Evolutionary conservation across 2,329 filamentous ascomycete genomes (phyloP), one percentile per base, ranked within the genome.

Genomic region (Purpureocillium takamizusanense): DNA sequence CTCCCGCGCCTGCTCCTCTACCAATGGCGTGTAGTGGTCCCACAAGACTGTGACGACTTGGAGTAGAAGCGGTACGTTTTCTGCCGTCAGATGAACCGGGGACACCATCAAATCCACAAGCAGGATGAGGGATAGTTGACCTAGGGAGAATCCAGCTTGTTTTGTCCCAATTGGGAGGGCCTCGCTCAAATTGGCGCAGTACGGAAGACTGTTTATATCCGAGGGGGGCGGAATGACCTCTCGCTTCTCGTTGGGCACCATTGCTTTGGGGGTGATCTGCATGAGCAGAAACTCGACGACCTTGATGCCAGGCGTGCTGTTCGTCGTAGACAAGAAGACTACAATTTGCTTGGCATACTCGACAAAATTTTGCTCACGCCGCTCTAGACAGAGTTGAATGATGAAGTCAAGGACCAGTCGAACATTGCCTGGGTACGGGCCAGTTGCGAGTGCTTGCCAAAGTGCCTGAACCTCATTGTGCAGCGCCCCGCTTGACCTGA

Each of bases 261-360:
- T 97, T n/a, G 88, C 85, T 58, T 92, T 94, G 1, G 94, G 90
- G 0, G 79, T 86, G 45, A 98, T 88, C 47, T 95, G 88, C 61
- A 94, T 73, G 21, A 97, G 67, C 39, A 98, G 71, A 49, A 95
- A 95, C 47, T 98, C 92, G 10, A 98, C 82, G 3, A 98, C 89
- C 53, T 94, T 94, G 35, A 86, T 82, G 1, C 89, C 89, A 2
- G 89, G 55, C 62, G 83, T 53, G 75, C 67, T 74, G 45, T 68
- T 72, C 1, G 74, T 95, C 47, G 86, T 92, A 0, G 92, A 94
- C 5, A 98, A 61, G 57, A 95, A 97, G 1, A 98, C 94, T 13
- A 97, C 88, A 37, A 98, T 92, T 59, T 98, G 92, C 65, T 97
- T 98, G 5, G 90, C 90, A 55, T 94, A 95, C 50, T 95, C 87